Percentiles rank a stretch among this genome's conserved stretches.
Conservation (phyloP, 2,329 filamentous ascomycete species). For the Fusarium beomiforme region DNA sequence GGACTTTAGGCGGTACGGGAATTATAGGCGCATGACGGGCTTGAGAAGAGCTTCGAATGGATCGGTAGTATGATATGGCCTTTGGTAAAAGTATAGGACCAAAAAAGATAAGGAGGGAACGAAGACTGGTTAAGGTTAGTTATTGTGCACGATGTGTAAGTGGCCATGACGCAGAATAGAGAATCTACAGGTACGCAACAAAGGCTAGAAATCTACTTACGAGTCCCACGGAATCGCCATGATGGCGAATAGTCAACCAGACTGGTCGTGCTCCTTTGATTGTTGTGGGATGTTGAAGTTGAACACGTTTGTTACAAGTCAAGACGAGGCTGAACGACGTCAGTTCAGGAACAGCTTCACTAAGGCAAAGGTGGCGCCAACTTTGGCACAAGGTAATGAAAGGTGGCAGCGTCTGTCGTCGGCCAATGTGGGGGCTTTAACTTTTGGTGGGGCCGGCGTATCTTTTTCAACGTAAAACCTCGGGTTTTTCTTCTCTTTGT, state of each 20-base stretch:
- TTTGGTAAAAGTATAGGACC: constrained; percentile 78
- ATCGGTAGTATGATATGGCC: constrained; percentile 71
- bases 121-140: constrained; percentile 54
- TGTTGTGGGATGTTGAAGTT: constrained; percentile 11
- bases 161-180: background rate
- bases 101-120: constrained; percentile 69
- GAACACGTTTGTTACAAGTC: constrained; percentile 32
- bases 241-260: constrained; percentile 12
- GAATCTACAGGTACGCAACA: background rate
- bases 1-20: constrained; percentile 62
- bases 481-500: constrained; percentile 17
- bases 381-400: constrained; percentile 15
- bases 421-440: constrained; percentile 14
- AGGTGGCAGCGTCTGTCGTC: background rate
- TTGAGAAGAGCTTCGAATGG: constrained; percentile 55
- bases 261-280: background rate
- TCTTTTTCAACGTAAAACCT: constrained; percentile 26
- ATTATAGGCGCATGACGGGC: constrained; percentile 61
- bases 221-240: constrained; percentile 46
- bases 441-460: constrained; percentile 29
- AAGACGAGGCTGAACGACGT: constrained; percentile 35
- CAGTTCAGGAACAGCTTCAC: constrained; percentile 28
- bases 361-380: constrained; percentile 26
- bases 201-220: constrained; percentile 26
- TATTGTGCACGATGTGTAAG: constrained; percentile 8